Conservation (phyloP, 495 filamentous ascomycete species). For the Penicillium ucsense region DNA sequence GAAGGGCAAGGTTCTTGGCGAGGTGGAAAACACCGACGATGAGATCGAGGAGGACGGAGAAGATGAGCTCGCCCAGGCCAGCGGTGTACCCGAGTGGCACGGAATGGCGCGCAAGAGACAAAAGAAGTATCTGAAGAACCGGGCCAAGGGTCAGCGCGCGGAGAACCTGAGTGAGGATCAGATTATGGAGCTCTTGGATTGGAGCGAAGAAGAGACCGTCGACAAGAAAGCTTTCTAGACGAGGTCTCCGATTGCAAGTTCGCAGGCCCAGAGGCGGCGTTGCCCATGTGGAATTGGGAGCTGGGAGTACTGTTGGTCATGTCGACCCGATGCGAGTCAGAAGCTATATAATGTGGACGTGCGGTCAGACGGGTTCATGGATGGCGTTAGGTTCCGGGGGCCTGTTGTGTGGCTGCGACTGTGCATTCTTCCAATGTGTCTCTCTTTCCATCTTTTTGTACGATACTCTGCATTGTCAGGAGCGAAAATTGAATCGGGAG, state of each 20-base stretch:
- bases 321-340: too few species aligned
- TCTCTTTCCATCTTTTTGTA: too few species aligned
- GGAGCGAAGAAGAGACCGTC: constrained; percentile 36
- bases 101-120: constrained; percentile 51
- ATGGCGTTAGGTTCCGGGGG: too few species aligned
- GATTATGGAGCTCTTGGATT: constrained; percentile 60
- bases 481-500: too few species aligned
- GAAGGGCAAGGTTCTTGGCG: constrained; percentile 33
- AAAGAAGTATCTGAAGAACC: constrained; percentile 45
- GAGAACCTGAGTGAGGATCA: constrained; percentile 39
- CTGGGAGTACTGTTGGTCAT: too few species aligned
- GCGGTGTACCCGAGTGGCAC: constrained; percentile 41
- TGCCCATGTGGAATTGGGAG: too few species aligned
- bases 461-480: too few species aligned
- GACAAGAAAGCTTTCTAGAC: constrained; percentile 14
- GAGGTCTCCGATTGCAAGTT: background rate
- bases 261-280: too few species aligned
- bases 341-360: too few species aligned
- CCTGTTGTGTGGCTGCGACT: too few species aligned
- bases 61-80: constrained; percentile 28
- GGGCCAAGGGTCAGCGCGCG: constrained; percentile 38
- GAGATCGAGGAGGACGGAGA: constrained; percentile 55
- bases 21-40: constrained; percentile 38
- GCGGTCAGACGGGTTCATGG: too few species aligned
- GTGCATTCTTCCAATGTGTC: too few species aligned